Evolutionary conservation across 139 green algal species (phyloP).

Genomic region (Penium margaritaceum): DNA sequence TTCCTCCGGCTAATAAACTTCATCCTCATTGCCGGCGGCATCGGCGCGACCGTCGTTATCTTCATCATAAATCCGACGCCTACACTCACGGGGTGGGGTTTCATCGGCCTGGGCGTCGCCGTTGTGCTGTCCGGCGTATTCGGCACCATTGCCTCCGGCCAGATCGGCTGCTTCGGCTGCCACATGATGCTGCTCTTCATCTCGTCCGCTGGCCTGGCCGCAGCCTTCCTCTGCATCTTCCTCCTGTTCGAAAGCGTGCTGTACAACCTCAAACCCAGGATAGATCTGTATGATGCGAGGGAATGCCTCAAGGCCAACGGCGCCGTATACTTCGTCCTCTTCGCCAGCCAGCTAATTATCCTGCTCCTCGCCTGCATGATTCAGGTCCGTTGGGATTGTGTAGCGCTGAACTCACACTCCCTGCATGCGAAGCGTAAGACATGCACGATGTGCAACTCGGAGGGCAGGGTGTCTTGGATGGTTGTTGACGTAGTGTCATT

Average conservation of each 20-base stretch:
- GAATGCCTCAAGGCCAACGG: too few species aligned
- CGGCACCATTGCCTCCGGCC: background rate
- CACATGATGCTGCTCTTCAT: slow-evolving; percentile 17
- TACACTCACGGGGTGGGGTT: background rate
- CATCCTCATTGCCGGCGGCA: slow-evolving; percentile 3
- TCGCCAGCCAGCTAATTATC: too few species aligned
- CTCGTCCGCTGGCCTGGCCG: slow-evolving; percentile 1
- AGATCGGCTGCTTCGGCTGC: slow-evolving; percentile 8
- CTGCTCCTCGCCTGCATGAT: too few species aligned
- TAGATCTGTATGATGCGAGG: too few species aligned
- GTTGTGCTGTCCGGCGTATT: slow-evolving; percentile 12
- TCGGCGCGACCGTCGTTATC: background rate
- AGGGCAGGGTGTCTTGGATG: too few species aligned
- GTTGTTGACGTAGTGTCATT: too few species aligned
- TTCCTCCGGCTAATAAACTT: slow-evolving; percentile 17
- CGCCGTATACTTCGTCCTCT: too few species aligned
- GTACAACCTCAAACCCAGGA: too few species aligned
- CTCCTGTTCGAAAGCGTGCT: background rate
- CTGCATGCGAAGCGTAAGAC: too few species aligned
- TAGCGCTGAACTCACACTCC: too few species aligned
- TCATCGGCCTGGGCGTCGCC: slow-evolving; percentile 17
- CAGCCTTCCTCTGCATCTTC: slow-evolving; percentile 26
- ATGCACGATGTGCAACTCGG: too few species aligned
- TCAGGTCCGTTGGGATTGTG: too few species aligned
- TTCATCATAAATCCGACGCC: slow-evolving; percentile 10